Conservation (phyloP, 2,329 filamentous ascomycete species). For the Trichophyton rubrum region DNA sequence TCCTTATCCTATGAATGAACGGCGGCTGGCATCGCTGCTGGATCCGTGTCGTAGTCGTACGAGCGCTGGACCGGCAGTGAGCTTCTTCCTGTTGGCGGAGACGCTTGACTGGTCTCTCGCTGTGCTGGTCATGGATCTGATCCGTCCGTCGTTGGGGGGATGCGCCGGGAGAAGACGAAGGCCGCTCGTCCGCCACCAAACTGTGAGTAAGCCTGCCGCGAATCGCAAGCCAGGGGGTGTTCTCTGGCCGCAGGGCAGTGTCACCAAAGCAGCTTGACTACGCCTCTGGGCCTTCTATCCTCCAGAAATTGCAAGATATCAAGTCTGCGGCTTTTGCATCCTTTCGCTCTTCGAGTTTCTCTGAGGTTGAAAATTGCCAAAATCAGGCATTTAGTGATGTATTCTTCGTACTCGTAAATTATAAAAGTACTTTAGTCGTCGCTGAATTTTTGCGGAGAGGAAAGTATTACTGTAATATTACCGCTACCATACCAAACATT, state of each 20-base stretch:
- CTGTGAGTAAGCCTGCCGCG: neutral
- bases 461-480: neutral
- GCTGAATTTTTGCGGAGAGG: neutral
- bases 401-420: neutral
- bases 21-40: neutral
- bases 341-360: neutral
- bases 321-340: neutral
- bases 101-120: conserved; percentile 11
- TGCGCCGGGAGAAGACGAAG: neutral
- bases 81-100: conserved; percentile 11
- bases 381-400: neutral
- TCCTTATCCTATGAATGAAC: neutral
- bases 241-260: neutral
- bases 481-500: neutral
- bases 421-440: neutral
- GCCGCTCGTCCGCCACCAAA: neutral
- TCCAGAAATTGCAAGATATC: too few relatives aligned
- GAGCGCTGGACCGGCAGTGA: neutral
- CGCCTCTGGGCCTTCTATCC: too few relatives aligned
- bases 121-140: conserved; percentile 9
- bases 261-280: too few relatives aligned
- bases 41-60: neutral
- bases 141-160: conserved; percentile 6
- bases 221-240: neutral
- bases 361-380: neutral